Evolutionary conservation across 352 stramenopile genomes (phyloP), one percentile per base, ranked within the genome.

Genomic region (Globisporangium iwayamae): DNA sequence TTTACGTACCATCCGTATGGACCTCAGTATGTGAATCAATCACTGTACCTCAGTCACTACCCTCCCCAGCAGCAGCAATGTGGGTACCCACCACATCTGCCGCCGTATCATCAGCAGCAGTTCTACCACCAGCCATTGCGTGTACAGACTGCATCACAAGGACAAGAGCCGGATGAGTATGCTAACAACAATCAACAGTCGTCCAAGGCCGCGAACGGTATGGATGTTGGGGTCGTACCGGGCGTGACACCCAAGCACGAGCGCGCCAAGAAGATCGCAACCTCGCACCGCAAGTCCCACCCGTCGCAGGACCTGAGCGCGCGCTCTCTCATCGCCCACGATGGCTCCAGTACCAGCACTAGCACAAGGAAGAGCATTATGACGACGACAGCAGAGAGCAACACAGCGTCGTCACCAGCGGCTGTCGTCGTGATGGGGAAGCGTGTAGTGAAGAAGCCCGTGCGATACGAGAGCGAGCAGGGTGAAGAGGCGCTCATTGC

Each of bases 81-180:
- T 41, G 36, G 9, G 36, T 41, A 41, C 36, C 36, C 36, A 41
- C 39, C 34, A 28, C 25, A 28, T 39, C 34, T 10, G 38, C 32
- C 1, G 59, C 59, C 46, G 47, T 53, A 53, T 11, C 47, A 18
- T 1, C 54, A 65, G 5, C 14, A 34, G 39, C 20, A 54, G 8
- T 6, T 10, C 48, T 30, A 45, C 16, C 30, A 56, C 14, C 34
- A 56, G 8, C 28, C 18, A 20, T 18, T 25, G 25, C 13, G 1
- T 9, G 22, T n/a, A 5, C 13, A 54, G 2, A 8, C 22, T 16
- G 28, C 34, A 6, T 13, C 28, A 16, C 32, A 13, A 25, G 69
- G 71, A 52, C 62, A 68, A 60, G 54, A 62, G 9, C 58, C 58
- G 9, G 60, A 57, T 16, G 3, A 30, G 11, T 55, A 36, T 8